Evolutionary conservation across 83 land plant genomes (phyloP), one percentile per base, ranked within the genome.

Genomic region (Picea abies): DNA sequence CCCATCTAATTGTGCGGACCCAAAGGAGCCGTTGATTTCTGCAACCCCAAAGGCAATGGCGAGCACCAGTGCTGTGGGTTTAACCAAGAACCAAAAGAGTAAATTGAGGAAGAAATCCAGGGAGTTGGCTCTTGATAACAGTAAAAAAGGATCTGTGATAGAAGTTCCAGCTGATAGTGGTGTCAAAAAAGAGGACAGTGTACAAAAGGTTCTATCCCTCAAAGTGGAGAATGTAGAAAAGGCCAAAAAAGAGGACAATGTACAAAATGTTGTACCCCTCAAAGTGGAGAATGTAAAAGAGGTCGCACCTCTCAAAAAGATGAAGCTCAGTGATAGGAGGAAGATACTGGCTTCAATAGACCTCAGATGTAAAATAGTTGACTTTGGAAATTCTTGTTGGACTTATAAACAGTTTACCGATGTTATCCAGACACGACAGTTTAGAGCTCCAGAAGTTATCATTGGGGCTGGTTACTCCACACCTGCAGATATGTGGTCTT

Each of bases 301-400:
- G 6, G 35, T 52, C 25, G 26, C 23, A 52, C 58, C 58, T 14
- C 79, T 76, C 60, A 76, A 76, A 76, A 22, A 4, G 23, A 12
- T 76, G 61, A 52, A 25, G 0, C 61, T 76, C 26, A 23, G 16
- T 76, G 6, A 4, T 23, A 52, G 79, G 61, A 52, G 17, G 61
- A 76, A 52, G 61, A 76, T 76, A 52, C 65, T 85, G 60, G 69
- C 66, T 2, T 71, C 66, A 47, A 39, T 85, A 12, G 83, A 88
- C 81, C 72, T 85, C 62, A 80, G 85, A 76, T 85, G 89, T 88
- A 88, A 88, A 85, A 83, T 88, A 70, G 88, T 85, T 78, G 90
- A 88, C 76, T 76, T 88, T 52, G 90, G 90, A 35, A 85, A 86
- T 75, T 82, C 90, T 44, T 88, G 90, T 82, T 88, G 90, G 90